These are phyloP conservation scores for Inga leiocalycina DNA, from an alignment of 306 rosid species.

Conservation along the genomic window DNA sequence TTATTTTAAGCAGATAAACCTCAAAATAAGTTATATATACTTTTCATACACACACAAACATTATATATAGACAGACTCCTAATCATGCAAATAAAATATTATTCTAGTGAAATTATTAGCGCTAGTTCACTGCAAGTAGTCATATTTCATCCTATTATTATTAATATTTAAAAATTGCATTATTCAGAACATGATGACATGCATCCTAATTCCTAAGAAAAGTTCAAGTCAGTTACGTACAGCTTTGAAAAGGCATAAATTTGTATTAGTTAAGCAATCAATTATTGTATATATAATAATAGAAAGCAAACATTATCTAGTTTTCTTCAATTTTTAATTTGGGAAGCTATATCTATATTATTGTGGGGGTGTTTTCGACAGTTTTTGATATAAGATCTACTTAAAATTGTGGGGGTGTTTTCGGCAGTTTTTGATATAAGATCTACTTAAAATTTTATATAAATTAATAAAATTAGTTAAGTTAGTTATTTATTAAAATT, in stretches of 20 bases:
- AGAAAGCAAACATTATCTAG: background rate
- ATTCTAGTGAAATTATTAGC: background rate
- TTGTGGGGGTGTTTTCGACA: too few species aligned
- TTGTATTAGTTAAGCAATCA: background rate
- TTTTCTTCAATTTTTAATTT: background rate
- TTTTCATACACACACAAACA: background rate
- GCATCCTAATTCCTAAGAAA: background rate
- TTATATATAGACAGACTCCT: background rate
- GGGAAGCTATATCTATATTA: too few species aligned
- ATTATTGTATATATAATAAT: background rate
- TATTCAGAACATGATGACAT: background rate
- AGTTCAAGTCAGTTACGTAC: background rate
- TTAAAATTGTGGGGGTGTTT: too few species aligned
- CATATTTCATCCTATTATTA: background rate
- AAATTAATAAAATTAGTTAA: too few species aligned
- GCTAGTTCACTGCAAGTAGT: background rate
- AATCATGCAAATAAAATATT: background rate
- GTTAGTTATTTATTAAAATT: too few species aligned
- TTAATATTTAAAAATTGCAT: background rate
- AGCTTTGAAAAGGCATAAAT: background rate
- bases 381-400: too few species aligned
- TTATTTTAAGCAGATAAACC: background rate
- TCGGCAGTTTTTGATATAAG: too few species aligned
- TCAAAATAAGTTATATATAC: background rate
- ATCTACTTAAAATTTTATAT: too few species aligned